These are phyloP conservation scores for Fraxinus sp. DNA, from an alignment of 305 asterid species.

Conservation along the genomic window DNA sequence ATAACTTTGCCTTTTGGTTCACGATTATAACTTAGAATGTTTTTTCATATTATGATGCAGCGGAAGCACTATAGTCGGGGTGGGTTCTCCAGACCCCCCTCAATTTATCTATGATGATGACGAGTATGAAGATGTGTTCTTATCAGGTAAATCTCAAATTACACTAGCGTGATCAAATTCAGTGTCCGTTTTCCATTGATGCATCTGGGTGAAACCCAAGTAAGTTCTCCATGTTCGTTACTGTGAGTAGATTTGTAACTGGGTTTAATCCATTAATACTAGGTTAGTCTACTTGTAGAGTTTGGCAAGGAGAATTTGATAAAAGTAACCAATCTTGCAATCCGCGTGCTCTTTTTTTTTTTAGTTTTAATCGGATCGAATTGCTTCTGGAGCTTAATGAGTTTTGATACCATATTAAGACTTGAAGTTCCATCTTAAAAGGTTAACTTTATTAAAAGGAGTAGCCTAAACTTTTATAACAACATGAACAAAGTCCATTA, in stretches of 20 bases:
- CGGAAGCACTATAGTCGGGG: slow-evolving; percentile 93
- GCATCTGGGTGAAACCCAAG: not conserved
- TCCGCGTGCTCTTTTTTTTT: too few species aligned
- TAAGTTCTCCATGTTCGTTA: not conserved
- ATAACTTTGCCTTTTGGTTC: not conserved
- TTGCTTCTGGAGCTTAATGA: too few species aligned
- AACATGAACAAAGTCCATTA: not conserved
- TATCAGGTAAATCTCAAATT: slow-evolving; percentile 59
- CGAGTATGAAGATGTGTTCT: slow-evolving; percentile 73
- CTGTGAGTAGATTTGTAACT: not conserved
- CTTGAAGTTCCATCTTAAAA: not conserved
- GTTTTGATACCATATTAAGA: not conserved
- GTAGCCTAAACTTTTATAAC: not conserved
- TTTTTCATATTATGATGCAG: slow-evolving; percentile 28
- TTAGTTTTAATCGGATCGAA: not conserved
- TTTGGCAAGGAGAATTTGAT: not conserved
- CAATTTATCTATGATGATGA: slow-evolving; percentile 81
- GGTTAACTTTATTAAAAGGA: too few species aligned
- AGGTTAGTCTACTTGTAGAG: not conserved
- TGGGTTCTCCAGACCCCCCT: slow-evolving; percentile 95
- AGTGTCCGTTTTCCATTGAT: not conserved
- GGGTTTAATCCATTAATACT: not conserved
- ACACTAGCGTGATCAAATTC: not conserved
- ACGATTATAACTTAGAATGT: not conserved
- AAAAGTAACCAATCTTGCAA: not conserved